phyloP scores from a whole-genome alignment of 192 early-diverging fungal species.

The Backusella tuberculispora region DNA sequence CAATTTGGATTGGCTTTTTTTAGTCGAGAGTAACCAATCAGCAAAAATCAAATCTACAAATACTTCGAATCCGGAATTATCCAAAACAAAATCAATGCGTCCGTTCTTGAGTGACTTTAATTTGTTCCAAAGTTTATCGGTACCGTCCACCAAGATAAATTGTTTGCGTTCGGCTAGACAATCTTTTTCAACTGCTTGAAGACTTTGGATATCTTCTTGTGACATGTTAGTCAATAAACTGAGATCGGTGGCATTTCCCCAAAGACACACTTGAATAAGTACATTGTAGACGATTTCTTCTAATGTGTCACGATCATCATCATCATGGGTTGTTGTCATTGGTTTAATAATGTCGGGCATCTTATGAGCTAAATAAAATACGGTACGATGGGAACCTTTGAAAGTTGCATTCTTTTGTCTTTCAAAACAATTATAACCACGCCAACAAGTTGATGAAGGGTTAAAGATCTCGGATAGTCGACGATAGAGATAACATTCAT shows the following conservation, averaged over 20 bases:
- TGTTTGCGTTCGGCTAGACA: constrained; percentile 52
- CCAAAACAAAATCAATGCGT: constrained; percentile 84
- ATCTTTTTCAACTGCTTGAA: constrained; percentile 54
- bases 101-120: constrained; percentile 53
- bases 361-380: constrained; percentile 64
- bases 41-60: constrained; percentile 89
- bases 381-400: constrained; percentile 62
- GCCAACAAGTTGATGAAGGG: constrained; percentile 56
- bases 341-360: constrained; percentile 29
- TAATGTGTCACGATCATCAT: constrained; percentile 1
- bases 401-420: constrained; percentile 70
- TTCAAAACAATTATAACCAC: constrained; percentile 72
- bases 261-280: constrained; percentile 75
- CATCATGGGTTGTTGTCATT: neutral
- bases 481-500: constrained; percentile 86
- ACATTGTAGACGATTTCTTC: constrained; percentile 64
- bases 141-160: constrained; percentile 78
- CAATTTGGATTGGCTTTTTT: constrained; percentile 63
- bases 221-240: constrained; percentile 75
- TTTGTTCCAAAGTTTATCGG: constrained; percentile 65
- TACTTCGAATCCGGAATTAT: constrained; percentile 94
- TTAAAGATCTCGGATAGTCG: constrained; percentile 65
- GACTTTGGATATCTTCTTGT: constrained; percentile 65
- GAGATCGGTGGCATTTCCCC: constrained; percentile 91
- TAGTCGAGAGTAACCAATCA: constrained; percentile 75